Conservation (phyloP, 352 stramenopile genomes). For the Phytophthora multivora region DNA sequence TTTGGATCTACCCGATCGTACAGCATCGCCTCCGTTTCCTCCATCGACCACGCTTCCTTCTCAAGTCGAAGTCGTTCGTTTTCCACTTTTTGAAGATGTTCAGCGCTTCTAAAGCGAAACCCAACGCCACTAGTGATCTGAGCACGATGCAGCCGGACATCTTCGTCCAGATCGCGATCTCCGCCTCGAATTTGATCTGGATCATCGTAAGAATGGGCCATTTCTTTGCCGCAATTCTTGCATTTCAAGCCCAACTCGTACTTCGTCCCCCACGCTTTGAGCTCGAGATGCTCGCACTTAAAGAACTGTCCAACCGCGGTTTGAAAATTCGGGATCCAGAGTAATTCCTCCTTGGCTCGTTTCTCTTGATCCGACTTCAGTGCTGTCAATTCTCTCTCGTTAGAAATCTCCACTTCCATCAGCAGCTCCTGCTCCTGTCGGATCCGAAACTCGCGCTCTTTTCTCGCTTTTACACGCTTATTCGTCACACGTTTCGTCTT, state of each 20-base stretch:
- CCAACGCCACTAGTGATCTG: conserved; percentile 44
- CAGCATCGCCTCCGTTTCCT: conserved; percentile 51
- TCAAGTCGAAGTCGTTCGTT: conserved; percentile 67
- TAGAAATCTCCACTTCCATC: conserved; percentile 40
- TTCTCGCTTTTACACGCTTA: conserved; percentile 47
- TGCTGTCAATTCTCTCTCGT: conserved; percentile 33
- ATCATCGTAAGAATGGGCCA: conserved; percentile 65
- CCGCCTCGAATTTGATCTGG: conserved; percentile 47
- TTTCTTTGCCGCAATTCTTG: conserved; percentile 74
- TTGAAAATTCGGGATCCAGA: conserved; percentile 70
- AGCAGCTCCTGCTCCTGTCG: conserved; percentile 54
- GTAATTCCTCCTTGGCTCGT: conserved; percentile 37
- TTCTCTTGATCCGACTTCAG: conserved; percentile 42
- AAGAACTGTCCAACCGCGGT: conserved; percentile 44
- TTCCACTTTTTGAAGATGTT: conserved; percentile 57
- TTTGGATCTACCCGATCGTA: conserved; percentile 70
- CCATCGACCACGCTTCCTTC: conserved; percentile 66
- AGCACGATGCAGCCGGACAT: conserved; percentile 55
- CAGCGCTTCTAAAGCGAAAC: conserved; percentile 39
- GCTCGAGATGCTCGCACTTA: conserved; percentile 52
- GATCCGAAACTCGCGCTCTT: conserved; percentile 56
- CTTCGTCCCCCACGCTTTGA: conserved; percentile 73
- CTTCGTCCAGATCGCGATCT: conserved; percentile 52
- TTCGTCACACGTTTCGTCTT: conserved; percentile 58
- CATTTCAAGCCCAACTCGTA: conserved; percentile 62